Conservation (phyloP, 2,329 filamentous ascomycete genomes). For the Penicillium sp. region DNA sequence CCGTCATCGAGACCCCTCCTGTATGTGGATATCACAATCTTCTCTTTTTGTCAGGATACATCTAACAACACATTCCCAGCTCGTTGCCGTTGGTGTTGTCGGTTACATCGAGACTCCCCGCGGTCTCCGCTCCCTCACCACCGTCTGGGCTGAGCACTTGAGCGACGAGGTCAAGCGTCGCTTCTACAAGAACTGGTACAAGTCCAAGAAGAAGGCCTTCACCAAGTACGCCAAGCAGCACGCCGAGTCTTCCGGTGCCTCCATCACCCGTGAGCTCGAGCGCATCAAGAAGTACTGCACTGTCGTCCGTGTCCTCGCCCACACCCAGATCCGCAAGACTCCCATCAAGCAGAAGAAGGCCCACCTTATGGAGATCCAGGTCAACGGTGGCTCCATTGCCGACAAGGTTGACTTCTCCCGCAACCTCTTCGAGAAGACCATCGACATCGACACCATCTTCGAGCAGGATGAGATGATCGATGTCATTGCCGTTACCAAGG, state of each 20-base stretch:
- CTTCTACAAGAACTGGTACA: constrained; percentile 99
- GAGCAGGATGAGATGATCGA: constrained; percentile 99
- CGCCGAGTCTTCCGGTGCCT: constrained; percentile 87
- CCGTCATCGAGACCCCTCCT: constrained; percentile 89
- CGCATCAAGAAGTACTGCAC: constrained; percentile 99
- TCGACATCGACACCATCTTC: constrained; percentile 90
- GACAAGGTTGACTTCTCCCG: constrained; percentile 97
- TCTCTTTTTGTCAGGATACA: too few relatives aligned
- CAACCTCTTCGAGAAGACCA: constrained; percentile 98
- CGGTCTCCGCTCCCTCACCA: constrained; percentile 98
- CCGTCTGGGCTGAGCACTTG: constrained; percentile 99
- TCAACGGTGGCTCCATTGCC: constrained; percentile 94
- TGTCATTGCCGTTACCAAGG: constrained; percentile 99
- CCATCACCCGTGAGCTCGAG: constrained; percentile 96
- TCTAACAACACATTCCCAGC: constrained; percentile 59
- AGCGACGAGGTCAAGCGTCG: constrained; percentile 98
- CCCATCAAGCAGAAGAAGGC: constrained; percentile 99
- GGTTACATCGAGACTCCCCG: constrained; percentile 99
- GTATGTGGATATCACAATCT: constrained; percentile 63
- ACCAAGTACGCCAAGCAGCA: constrained; percentile 99
- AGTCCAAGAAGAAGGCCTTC: constrained; percentile 99
- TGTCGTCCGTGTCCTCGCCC: constrained; percentile 96
- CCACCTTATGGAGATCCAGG: constrained; percentile 99
- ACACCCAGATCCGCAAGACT: constrained; percentile 99
- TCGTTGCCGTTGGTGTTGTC: constrained; percentile 99